A percentile compares a stretch with the other conserved stretches of the same genome.
Evolutionary conservation across 2,329 filamentous ascomycete genomes (phyloP).

Genomic region (Neopestalotiopsis sp.): DNA sequence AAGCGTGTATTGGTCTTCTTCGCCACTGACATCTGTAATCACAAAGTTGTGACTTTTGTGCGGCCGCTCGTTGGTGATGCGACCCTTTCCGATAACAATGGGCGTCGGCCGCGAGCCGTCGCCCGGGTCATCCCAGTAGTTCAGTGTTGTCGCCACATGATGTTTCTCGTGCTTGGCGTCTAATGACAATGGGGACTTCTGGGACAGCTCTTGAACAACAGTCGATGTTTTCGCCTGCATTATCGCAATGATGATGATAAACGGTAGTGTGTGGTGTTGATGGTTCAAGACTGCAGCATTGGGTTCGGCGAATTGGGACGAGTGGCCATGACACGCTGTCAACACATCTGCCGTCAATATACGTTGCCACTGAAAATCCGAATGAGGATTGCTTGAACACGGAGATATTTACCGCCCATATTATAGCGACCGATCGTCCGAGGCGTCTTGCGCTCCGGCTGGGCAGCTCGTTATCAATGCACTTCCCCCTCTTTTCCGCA

Average conservation of each 20-base stretch:
- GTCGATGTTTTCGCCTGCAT: neutral
- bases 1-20: conserved; percentile 45
- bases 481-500: neutral
- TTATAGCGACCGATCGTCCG: neutral
- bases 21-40: conserved; percentile 45
- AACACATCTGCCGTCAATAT: neutral
- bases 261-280: neutral
- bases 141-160: conserved; percentile 10
- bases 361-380: neutral
- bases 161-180: conserved; percentile 13
- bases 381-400: neutral
- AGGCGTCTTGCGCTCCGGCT: neutral
- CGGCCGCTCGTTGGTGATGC: conserved; percentile 47
- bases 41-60: conserved; percentile 48
- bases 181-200: neutral
- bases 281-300: neutral
- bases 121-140: conserved; percentile 12
- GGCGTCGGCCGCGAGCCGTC: conserved; percentile 13
- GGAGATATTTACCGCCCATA: neutral
- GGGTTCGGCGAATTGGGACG: neutral
- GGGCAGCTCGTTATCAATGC: neutral
- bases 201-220: neutral
- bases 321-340: neutral
- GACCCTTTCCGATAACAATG: conserved; percentile 10
- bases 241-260: neutral